Evolutionary conservation across 768 basidiomycete species (phyloP).

Genomic region (Lactifluus hygrophoroides): DNA sequence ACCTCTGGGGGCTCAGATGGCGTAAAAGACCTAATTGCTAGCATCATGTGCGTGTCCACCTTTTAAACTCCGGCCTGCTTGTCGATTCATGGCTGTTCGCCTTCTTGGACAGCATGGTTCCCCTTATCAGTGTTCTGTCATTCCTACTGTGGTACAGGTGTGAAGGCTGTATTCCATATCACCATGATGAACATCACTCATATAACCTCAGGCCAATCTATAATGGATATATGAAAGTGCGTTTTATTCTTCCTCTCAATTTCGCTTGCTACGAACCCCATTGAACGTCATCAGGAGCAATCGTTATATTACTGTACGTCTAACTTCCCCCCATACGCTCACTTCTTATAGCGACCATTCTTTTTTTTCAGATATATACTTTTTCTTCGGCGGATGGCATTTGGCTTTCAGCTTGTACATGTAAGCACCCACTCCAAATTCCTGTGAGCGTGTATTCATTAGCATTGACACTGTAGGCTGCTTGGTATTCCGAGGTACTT

Average conservation of each 20-base stretch:
- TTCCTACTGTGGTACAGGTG: constrained; percentile 96
- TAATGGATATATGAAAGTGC: constrained; percentile 94
- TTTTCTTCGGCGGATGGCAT: constrained; percentile 95
- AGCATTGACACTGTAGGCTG: constrained; percentile 46
- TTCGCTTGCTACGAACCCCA: constrained; percentile 1
- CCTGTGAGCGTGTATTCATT: constrained; percentile 20
- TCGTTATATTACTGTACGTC: constrained; percentile 83
- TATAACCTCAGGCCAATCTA: constrained; percentile 69
- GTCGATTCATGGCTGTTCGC: constrained; percentile 23
- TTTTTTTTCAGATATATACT: constrained; percentile 72
- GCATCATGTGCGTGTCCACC: constrained; percentile 58
- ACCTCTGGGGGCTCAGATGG: constrained; percentile 68
- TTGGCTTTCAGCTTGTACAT: constrained; percentile 88
- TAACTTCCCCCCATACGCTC: constrained; percentile 18
- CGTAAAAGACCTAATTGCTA: constrained; percentile 71
- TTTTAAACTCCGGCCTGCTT: background rate
- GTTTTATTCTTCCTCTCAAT: constrained; percentile 18
- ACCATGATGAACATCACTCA: constrained; percentile 14
- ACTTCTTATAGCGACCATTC: constrained; percentile 12
- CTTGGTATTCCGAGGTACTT: constrained; percentile 81
- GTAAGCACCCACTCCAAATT: constrained; percentile 35
- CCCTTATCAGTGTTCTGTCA: constrained; percentile 67
- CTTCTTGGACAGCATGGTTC: constrained; percentile 50
- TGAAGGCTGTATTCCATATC: constrained; percentile 25
- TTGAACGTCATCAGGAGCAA: constrained; percentile 60